phyloP scores from a whole-genome alignment of 176 grass and related monocot genomes.

The Microstegium vimineum region DNA sequence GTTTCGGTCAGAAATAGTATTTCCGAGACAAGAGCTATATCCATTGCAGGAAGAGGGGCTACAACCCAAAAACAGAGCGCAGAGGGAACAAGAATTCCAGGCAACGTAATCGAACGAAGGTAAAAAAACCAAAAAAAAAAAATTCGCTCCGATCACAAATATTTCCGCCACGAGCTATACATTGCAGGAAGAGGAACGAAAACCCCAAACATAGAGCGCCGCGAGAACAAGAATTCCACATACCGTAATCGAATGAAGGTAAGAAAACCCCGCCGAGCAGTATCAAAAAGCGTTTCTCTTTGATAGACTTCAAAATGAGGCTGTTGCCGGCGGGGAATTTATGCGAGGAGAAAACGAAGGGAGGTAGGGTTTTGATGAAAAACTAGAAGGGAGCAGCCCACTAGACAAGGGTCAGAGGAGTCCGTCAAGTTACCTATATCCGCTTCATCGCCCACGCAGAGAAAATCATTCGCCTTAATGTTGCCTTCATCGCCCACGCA shows the following conservation, averaged over 20 bases:
- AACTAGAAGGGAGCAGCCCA: too few relatives aligned
- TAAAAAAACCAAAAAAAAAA: not conserved
- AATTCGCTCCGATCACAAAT: not conserved
- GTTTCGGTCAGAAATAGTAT: not conserved
- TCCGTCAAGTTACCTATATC: too few relatives aligned
- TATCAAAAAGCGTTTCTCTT: not conserved
- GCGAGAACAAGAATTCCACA: not conserved
- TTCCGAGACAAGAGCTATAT: not conserved
- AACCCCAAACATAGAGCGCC: not conserved
- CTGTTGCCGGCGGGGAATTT: too few relatives aligned
- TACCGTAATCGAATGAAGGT: not conserved
- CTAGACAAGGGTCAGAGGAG: too few relatives aligned
- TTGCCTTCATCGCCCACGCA: too few relatives aligned
- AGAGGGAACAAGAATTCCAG: not conserved
- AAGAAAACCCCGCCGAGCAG: not conserved
- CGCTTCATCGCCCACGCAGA: too few relatives aligned
- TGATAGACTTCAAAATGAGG: not conserved
- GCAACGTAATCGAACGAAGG: not conserved
- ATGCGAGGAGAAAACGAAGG: too few relatives aligned
- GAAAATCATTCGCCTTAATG: too few relatives aligned
- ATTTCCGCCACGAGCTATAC: not conserved
- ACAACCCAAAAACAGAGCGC: not conserved
- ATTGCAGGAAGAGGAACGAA: not conserved
- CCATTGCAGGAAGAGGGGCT: not conserved
- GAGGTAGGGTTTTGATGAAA: too few relatives aligned